Evolutionary conservation across 2,329 filamentous ascomycete species (phyloP), one percentile per base, ranked within the genome.

Genomic region (Alternaria sp.): DNA sequence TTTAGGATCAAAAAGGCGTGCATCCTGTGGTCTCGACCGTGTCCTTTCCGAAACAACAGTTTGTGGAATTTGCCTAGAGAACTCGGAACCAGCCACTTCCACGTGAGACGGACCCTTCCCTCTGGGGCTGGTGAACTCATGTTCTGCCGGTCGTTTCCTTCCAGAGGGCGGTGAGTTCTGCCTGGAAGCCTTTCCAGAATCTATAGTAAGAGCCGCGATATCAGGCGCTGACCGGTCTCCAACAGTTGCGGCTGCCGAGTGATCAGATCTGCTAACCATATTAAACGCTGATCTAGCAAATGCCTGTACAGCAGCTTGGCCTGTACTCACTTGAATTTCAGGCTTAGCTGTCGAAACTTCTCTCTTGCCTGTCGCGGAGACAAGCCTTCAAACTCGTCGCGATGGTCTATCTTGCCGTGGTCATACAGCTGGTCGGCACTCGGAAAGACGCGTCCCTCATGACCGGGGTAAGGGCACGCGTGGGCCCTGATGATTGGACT

Each of bases 391-490:
- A 79, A 41, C 6, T 70, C 61, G 2, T 66, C 49, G 8, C 59
- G 49, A 65, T 80, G 78, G 9, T 79, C 73, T 3, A 62, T 46
- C n/a, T 58, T 71, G 9, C 66, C 72, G 59, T 80, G 78, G 28
- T 61, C 55, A 30, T 65, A 65, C 1, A 80, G 61, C 28, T 75
- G 71, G 12, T 74, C 68, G 1, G 71, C 18, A 30, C 10, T 68
- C 10, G 75, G 74, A 60, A 80, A 80, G 0, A 76, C 72, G 1
- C 72, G 66, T 2, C 72, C 72, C 9, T 70, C 58, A 23, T 75
- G 72, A 6, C 57, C 60, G 25, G 72, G 72, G 49, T 73, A 79
- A 2, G 78, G 78, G 63, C 78, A 80, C 1, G 68, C 55, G 6
- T 78, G 54, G 21, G 67, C 56, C 18, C 70, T 67, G 10, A 67